Conservation (phyloP, 805 yeast species). For the Lachancea cidri region DNA sequence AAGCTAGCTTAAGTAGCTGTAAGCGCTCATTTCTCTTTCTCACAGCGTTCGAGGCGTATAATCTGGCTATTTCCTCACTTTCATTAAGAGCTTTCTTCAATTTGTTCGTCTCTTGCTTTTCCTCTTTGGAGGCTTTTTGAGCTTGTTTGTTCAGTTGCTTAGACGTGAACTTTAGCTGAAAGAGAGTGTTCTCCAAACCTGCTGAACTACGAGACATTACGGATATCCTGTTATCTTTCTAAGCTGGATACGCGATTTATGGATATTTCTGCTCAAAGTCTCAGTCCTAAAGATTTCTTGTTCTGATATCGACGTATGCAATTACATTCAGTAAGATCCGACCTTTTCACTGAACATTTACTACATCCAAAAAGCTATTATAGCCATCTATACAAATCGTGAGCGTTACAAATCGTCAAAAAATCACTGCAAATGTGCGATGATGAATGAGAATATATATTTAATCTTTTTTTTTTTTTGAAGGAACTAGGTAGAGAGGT, state of each 20-base stretch:
- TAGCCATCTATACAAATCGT: not conserved
- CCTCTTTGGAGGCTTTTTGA: slow-evolving; percentile 85
- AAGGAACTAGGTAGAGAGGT: too few species aligned
- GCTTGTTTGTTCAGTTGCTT: slow-evolving; percentile 91
- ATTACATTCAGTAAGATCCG: not conserved
- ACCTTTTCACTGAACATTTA: not conserved
- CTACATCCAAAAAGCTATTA: not conserved
- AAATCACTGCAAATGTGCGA: too few species aligned
- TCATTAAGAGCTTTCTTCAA: slow-evolving; percentile 57
- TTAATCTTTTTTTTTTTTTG: too few species aligned
- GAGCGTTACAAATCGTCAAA: too few species aligned
- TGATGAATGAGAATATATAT: too few species aligned
- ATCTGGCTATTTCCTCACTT: slow-evolving; percentile 78
- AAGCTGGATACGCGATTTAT: too few species aligned
- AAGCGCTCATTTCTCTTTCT: slow-evolving; percentile 84
- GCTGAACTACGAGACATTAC: slow-evolving; percentile 30
- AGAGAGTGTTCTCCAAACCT: slow-evolving; percentile 32
- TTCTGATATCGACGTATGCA: not conserved
- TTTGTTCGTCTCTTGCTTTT: slow-evolving; percentile 76
- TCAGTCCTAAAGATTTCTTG: not conserved
- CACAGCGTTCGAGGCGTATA: slow-evolving; percentile 94
- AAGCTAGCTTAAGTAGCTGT: slow-evolving; percentile 73
- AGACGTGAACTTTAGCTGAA: slow-evolving; percentile 68
- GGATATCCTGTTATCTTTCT: too few species aligned
- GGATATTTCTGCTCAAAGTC: too few species aligned